Conservation (phyloP, 768 basidiomycete species). For the Russula abietina region DNA sequence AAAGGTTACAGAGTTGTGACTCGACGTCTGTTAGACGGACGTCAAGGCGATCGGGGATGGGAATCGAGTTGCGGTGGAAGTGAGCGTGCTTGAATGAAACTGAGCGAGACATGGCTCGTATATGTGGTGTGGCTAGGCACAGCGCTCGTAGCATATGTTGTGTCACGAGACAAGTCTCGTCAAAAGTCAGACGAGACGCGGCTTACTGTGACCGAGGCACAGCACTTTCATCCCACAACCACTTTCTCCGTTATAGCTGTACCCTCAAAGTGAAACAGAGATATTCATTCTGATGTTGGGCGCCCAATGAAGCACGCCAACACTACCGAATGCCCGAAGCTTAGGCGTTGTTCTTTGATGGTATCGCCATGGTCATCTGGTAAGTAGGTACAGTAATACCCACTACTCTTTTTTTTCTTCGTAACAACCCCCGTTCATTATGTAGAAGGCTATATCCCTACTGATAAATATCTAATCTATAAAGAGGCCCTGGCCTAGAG, state of each 20-base stretch:
- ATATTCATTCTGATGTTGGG: background rate
- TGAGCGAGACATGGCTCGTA: constrained; percentile 29
- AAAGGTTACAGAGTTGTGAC: constrained; percentile 60
- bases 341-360: background rate
- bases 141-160: background rate
- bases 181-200: background rate
- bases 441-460: background rate
- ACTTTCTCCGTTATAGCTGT: background rate
- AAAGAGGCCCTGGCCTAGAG: background rate
- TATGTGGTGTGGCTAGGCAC: background rate
- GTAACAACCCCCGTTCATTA: background rate
- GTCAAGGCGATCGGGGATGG: constrained; percentile 30
- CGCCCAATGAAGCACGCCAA: background rate
- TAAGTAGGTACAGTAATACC: background rate
- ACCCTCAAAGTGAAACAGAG: background rate
- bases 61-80: constrained; percentile 29
- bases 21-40: constrained; percentile 66
- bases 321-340: background rate
- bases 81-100: constrained; percentile 9
- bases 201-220: background rate
- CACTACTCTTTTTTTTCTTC: too few species aligned
- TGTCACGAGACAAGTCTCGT: background rate
- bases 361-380: background rate
- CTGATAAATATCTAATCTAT: background rate
- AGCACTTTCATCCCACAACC: background rate